Conservation (phyloP, 371 early-diverging fungal species). For the Mycotypha africana region DNA sequence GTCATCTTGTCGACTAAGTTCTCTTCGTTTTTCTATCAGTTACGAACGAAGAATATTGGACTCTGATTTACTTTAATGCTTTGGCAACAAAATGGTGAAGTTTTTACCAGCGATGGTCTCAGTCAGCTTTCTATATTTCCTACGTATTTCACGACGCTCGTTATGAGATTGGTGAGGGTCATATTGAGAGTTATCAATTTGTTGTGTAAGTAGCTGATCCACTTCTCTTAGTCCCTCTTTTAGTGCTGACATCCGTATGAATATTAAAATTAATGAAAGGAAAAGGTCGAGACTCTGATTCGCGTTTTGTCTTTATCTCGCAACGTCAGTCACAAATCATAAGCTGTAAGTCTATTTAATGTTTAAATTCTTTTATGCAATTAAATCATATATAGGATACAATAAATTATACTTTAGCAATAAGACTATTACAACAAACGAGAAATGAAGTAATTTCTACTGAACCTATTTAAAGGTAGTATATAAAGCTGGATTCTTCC, state of each 20-base stretch:
- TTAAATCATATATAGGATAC: too few relatives aligned
- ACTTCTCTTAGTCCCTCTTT: constrained; percentile 8
- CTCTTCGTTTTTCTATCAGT: constrained; percentile 38
- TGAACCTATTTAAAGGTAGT: too few relatives aligned
- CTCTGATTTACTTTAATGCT: not conserved
- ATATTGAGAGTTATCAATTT: constrained; percentile 21
- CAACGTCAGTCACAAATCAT: not conserved
- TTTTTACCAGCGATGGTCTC: constrained; percentile 47
- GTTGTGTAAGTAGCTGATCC: constrained; percentile 7
- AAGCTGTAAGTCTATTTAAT: too few relatives aligned
- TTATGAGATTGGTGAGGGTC: constrained; percentile 44
- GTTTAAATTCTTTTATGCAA: too few relatives aligned
- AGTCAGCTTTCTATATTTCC: constrained; percentile 46
- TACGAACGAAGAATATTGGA: not conserved
- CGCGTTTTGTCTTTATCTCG: too few relatives aligned
- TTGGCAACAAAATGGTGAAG: too few relatives aligned
- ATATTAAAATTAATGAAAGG: not conserved
- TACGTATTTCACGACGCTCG: constrained; percentile 45
- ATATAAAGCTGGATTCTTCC: too few relatives aligned
- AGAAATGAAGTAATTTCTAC: too few relatives aligned
- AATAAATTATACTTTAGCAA: too few relatives aligned
- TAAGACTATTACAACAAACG: too few relatives aligned
- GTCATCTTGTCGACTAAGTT: constrained; percentile 41
- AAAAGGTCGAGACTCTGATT: not conserved
- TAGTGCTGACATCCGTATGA: not conserved